Base-by-base conservation (phyloP, 2,329 filamentous ascomycete species). In the Beauveria sp. region DNA sequence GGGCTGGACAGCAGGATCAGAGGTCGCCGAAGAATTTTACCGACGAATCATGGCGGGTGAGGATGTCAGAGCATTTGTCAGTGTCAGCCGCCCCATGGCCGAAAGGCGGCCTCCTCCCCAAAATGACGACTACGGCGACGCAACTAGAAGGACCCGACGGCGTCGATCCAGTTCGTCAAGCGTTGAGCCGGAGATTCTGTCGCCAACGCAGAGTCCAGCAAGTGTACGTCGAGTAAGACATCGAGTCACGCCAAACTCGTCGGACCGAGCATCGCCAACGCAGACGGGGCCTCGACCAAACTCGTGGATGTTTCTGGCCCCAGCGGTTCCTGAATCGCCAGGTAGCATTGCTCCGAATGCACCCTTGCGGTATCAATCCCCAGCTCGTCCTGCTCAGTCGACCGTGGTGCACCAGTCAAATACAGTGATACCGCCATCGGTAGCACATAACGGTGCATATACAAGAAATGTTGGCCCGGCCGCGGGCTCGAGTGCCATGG, bases 1-100 rank as follows among this genome's bases (percentile, higher is more conserved):
- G 38, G 67, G 67, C 26, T 34, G 58, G 51, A 34, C 40, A 2
- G 24, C 26, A 2, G 38, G 34, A 8, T 60, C 57, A n/a, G 45
- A 28, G 34, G 24, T 50, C 24, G 52, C 59, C 1, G 59, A 61
- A 30, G 52, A 61, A 5, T 30, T 61, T n/a, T 45, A 56, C 20
- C 43, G 24, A 20, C 53, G 52, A 43, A 51, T 56, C 22, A 38
- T 60, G 42, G 45, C 34, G 14, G 51, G 58, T 28, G 58, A 60
- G 4, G 58, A 60, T 34, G 20, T 60, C 5, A 26, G 10, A 5
- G 16, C 42, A 3, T 5, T 40, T 24, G 24, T 49, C 12, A 34
- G 40, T 42, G 30, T 26, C 7, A 6, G 14, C 26, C 50, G 43
- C 20, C 3, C n/a, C 34, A 20, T 16, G 34, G 30, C 7, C 14